These are phyloP conservation scores for Fusarium sambucinum DNA, from an alignment of 2,329 filamentous ascomycete genomes.

Conservation along the genomic window DNA sequence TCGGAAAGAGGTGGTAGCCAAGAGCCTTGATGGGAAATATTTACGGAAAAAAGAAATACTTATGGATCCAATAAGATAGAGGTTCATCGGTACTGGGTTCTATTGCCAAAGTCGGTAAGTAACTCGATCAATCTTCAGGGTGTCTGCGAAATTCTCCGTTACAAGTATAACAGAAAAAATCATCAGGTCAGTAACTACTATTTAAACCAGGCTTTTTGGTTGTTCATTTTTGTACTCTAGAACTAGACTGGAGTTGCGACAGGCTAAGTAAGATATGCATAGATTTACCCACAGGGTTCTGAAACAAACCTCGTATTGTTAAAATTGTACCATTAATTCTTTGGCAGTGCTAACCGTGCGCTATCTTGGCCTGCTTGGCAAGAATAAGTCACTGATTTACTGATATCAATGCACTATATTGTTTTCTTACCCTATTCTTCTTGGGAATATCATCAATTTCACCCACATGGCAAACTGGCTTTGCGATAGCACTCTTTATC, in stretches of 20 bases:
- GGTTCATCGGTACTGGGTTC: background rate
- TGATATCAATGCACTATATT: too few species aligned
- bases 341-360: background rate
- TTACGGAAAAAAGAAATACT: background rate
- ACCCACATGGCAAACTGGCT: background rate
- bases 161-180: rapidly evolving
- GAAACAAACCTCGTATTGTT: background rate
- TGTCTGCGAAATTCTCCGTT: background rate
- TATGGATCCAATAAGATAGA: background rate
- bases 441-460: background rate
- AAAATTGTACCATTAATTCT: background rate
- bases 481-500: background rate
- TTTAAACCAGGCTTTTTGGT: too few species aligned
- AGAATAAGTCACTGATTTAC: background rate
- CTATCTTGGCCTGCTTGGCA: background rate
- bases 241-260: too few species aligned
- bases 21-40: background rate
- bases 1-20: background rate
- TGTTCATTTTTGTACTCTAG: background rate
- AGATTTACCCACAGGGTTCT: background rate
- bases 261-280: background rate
- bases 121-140: background rate
- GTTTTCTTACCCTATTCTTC: too few species aligned
- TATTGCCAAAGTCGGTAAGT: background rate
- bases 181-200: rapidly evolving